Conservation (phyloP, 2,329 filamentous ascomycete species). For the Lachnellula suecica region DNA sequence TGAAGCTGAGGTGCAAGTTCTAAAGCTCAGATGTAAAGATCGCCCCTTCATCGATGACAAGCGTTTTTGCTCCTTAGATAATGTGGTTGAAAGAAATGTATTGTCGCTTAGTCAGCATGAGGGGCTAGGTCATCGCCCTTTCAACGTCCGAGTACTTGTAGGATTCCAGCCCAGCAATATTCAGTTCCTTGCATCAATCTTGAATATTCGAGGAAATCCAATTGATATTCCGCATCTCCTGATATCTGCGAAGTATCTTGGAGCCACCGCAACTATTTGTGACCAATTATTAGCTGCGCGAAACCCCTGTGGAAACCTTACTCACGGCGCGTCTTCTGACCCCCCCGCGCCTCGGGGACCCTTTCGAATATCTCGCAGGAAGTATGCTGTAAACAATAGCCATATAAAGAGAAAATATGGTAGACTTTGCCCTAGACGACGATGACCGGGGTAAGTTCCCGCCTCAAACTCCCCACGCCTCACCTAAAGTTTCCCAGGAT, state of each 20-base stretch:
- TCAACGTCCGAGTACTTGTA: no score
- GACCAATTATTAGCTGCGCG: background rate
- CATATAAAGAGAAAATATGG: conserved; percentile 23
- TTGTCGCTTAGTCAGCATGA: no score
- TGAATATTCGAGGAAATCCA: background rate
- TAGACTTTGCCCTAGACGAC: conserved; percentile 31
- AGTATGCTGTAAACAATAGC: conserved; percentile 15
- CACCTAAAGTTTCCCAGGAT: conserved; percentile 23
- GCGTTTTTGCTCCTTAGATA: no score
- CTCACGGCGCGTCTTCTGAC: background rate
- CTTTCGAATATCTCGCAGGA: background rate
- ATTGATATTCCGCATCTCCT: background rate
- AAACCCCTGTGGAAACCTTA: background rate
- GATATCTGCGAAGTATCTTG: background rate
- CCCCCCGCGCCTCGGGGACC: background rate
- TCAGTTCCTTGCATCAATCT: background rate
- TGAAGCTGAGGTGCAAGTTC: no score
- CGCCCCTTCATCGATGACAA: no score
- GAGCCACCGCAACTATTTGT: background rate
- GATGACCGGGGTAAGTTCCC: conserved; percentile 30
- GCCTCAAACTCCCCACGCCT: background rate
- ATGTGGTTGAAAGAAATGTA: no score
- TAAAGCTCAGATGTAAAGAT: no score
- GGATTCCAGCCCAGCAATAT: background rate
- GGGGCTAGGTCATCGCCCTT: no score